A percentile compares a stretch with the other conserved stretches of the same genome.
phyloP scores from a whole-genome alignment of 2,329 filamentous ascomycete genomes.

The Aquanectria penicillioides region DNA sequence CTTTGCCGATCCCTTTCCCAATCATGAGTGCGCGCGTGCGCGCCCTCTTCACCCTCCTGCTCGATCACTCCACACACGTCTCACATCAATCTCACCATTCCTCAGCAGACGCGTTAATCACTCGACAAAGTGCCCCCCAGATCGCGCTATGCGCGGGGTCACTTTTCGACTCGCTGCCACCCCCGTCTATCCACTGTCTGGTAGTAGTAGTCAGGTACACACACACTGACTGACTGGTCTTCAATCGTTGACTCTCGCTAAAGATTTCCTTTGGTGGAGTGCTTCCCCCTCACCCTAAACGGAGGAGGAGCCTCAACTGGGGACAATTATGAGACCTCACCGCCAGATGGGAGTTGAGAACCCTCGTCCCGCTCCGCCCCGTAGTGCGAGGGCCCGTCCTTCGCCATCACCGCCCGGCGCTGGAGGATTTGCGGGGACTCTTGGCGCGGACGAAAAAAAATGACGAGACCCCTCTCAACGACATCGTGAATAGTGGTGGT shows the following conservation, averaged over 20 bases:
- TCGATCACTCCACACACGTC: constrained; percentile 2
- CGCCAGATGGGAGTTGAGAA: constrained; percentile 16
- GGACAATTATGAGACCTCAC: constrained; percentile 10
- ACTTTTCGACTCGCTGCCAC: too few relatives aligned
- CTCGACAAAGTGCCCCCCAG: background rate
- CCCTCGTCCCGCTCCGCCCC: constrained; percentile 19
- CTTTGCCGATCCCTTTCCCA: background rate
- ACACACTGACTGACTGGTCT: too few relatives aligned
- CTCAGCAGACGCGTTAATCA: constrained; percentile 11
- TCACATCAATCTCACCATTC: constrained; percentile 17
- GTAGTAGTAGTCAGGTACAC: constrained; percentile 5
- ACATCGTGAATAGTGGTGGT: too few relatives aligned
- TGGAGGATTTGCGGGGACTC: too few relatives aligned
- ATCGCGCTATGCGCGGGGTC: constrained; percentile 15
- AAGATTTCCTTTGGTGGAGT: background rate
- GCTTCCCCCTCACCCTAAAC: background rate
- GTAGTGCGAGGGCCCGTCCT: constrained; percentile 9
- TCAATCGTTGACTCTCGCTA: background rate
- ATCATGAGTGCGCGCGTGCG: background rate
- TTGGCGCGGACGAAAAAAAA: too few relatives aligned
- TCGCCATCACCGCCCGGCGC: constrained; percentile 7
- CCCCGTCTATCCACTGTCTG: too few relatives aligned
- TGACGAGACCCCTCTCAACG: too few relatives aligned
- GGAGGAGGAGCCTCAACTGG: background rate
- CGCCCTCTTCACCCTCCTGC: background rate